These are phyloP conservation scores for Botrytis galanthina DNA, from an alignment of 2,329 filamentous ascomycete species.

Conservation along the genomic window DNA sequence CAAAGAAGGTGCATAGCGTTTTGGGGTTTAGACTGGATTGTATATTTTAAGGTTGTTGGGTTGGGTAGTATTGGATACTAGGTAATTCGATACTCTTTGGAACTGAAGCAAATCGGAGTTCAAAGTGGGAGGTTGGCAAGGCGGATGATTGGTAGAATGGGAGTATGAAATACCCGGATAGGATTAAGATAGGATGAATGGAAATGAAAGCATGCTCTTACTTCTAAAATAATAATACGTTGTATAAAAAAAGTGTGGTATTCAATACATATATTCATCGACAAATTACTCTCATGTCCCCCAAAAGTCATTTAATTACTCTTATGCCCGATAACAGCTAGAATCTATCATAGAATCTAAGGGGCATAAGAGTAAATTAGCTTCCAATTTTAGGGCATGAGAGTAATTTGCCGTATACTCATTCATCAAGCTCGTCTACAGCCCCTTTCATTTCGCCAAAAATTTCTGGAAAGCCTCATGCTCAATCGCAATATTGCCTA, in stretches of 20 bases:
- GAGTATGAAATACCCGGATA: not conserved
- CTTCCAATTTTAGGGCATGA: no score
- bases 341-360: no score
- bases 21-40: not conserved
- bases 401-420: no score
- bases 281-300: no score
- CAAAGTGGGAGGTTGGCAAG: no score
- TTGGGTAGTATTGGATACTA: not conserved
- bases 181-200: not conserved
- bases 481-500: slow-evolving; percentile 93
- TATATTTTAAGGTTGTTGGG: not conserved
- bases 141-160: not conserved
- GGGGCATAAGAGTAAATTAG: no score
- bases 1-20: not conserved
- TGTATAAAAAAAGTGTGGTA: not conserved
- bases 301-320: no score
- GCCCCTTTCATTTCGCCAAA: slow-evolving; percentile 63
- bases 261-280: not conserved
- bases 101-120: not conserved
- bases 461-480: slow-evolving; percentile 95
- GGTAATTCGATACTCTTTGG: not conserved
- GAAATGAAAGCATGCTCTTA: not conserved
- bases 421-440: not conserved
- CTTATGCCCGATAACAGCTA: no score
- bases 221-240: not conserved